Evolutionary conservation across 2,329 filamentous ascomycete species (phyloP), one percentile per base, ranked within the genome.

Genomic region (Harringtonia lauricola): DNA sequence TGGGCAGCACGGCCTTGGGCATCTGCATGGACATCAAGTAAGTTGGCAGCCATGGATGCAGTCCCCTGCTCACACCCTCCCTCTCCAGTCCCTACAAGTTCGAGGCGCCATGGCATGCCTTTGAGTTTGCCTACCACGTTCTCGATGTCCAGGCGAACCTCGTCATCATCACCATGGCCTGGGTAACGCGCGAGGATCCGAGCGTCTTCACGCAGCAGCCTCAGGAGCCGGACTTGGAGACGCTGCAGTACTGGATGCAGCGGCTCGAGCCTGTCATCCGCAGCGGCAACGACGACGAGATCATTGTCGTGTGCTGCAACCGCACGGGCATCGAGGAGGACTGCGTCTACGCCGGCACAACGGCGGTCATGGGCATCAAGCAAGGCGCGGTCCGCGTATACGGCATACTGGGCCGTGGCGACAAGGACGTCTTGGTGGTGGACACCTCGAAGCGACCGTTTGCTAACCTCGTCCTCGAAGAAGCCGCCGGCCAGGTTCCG

Each of bases 131-230:
- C 0, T 71, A 64, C 21, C 76, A 84, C 36, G 64, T 81, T 7
- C 57, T 86, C 0, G 61, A 75, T 2, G 61, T 63, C 0, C 55
- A 68, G 0, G 72, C 81, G 0, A 76, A 78, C 14, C 49, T 89
- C 0, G 77, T 86, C 2, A 74, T 88, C 29, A 52, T 90, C 0
- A 77, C 74, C 4, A 89, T 89, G 85, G 83, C 86, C 0, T 90
- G 84, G 85, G 65, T 85, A 28, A 86, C 83, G 2, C 66, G 58
- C 44, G 76, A 67, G 48, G 71, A 67, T 53, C 67, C 60, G 2
- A 66, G 54, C 17, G 45, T 47, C 8, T 78, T 65, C 55, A 76
- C 54, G 46, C 66, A 52, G 24, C 64, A 50, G 50, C 74, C 74
- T 0, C 57, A 69, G 1, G 73, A 79, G 40, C 82, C 83, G 0